These are phyloP conservation scores for Mentha longifolia DNA, from an alignment of 257 asterid species.

Conservation along the genomic window DNA sequence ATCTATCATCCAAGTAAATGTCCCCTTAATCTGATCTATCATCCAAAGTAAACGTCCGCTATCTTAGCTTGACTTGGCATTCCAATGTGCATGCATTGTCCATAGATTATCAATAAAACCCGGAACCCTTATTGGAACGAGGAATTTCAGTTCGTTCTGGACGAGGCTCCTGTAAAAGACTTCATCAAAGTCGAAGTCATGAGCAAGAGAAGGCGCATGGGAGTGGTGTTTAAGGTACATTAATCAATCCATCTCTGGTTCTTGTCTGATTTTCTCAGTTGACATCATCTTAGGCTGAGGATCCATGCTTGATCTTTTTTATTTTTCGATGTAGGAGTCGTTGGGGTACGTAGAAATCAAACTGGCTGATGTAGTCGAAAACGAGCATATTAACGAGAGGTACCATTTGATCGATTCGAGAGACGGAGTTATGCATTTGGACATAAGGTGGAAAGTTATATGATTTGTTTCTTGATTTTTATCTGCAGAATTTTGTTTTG, in stretches of 20 bases:
- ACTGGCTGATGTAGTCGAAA: conserved; percentile 66
- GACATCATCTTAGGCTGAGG: background rate
- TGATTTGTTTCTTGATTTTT: conserved; percentile 25
- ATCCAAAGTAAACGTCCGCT: too few species aligned
- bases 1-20: too few species aligned
- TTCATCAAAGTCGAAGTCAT: conserved; percentile 58
- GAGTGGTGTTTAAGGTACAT: conserved; percentile 60
- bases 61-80: background rate
- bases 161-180: conserved; percentile 76
- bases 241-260: background rate
- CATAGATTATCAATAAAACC: conserved; percentile 55
- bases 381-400: conserved; percentile 72
- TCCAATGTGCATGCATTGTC: background rate
- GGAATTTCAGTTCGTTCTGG: conserved; percentile 72
- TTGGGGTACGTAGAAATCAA: conserved; percentile 76
- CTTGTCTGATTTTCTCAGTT: background rate
- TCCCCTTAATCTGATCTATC: too few species aligned
- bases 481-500: conserved; percentile 24
- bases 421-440: conserved; percentile 72
- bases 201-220: conserved; percentile 62
- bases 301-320: background rate
- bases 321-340: conserved; percentile 52
- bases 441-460: conserved; percentile 72
- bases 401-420: conserved; percentile 76
- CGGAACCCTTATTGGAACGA: conserved; percentile 83